Conservation (phyloP, 2,329 filamentous ascomycete species). For the Pyricularia sp. region DNA sequence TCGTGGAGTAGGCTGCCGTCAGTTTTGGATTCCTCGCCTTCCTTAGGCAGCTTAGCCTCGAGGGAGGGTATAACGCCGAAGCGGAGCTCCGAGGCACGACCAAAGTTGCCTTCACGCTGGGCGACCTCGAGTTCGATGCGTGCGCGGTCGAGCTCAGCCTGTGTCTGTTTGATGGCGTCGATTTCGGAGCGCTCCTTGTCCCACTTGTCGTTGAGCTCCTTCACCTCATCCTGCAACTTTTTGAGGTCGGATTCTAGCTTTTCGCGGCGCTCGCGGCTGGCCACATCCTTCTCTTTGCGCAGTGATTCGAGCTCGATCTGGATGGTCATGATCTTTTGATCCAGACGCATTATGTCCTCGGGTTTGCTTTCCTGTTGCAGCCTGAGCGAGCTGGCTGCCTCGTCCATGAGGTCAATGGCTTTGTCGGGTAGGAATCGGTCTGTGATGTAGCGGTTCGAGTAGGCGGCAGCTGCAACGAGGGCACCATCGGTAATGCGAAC, state of each 20-base stretch:
- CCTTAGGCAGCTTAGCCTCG: constrained; percentile 70
- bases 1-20: constrained; percentile 70
- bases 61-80: constrained; percentile 80
- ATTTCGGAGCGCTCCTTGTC: constrained; percentile 83
- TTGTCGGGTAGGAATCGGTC: constrained; percentile 95
- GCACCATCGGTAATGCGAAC: constrained; percentile 90
- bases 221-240: constrained; percentile 65
- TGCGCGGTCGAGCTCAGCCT: constrained; percentile 81
- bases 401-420: constrained; percentile 93
- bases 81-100: constrained; percentile 77
- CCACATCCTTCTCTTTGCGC: constrained; percentile 85
- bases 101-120: constrained; percentile 82
- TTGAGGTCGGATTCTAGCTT: constrained; percentile 74
- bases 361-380: constrained; percentile 96
- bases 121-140: constrained; percentile 79
- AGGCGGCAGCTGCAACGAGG: constrained; percentile 81
- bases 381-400: constrained; percentile 82
- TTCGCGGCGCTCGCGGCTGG: constrained; percentile 78
- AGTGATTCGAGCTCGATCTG: constrained; percentile 94
- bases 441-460: constrained; percentile 93
- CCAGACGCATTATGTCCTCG: constrained; percentile 83
- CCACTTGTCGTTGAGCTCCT: constrained; percentile 73
- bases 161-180: constrained; percentile 75
- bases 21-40: constrained; percentile 40
- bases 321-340: constrained; percentile 93